Evolutionary conservation across 495 filamentous ascomycete species (phyloP).

Genomic region (Elaphomyces granulatus): DNA sequence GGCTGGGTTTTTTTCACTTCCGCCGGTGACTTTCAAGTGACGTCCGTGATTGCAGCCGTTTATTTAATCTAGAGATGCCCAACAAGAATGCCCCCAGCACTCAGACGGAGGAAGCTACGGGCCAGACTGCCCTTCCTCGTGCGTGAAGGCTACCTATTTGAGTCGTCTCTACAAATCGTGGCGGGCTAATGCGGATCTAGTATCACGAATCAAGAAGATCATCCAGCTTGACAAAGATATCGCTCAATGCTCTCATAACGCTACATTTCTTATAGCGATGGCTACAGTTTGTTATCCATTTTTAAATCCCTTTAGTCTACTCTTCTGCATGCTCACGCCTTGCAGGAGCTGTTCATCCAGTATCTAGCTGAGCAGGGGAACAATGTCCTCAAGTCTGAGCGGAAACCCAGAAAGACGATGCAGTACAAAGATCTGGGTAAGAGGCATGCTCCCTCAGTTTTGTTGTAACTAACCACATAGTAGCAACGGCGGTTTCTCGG

Average conservation of each 20-base stretch:
- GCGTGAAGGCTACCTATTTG: constrained; percentile 20
- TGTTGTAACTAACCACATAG: constrained; percentile 1
- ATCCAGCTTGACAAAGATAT: constrained; percentile 80
- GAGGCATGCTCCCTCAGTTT: constrained; percentile 2
- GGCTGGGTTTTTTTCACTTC: no score
- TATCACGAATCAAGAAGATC: constrained; percentile 88
- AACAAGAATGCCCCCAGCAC: not conserved
- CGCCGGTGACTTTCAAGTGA: no score
- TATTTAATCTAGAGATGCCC: not conserved
- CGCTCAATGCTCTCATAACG: constrained; percentile 71
- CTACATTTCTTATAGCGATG: constrained; percentile 85
- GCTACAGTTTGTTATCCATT: constrained; percentile 48
- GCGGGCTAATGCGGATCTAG: constrained; percentile 25
- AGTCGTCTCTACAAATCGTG: no score
- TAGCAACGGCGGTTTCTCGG: constrained; percentile 74
- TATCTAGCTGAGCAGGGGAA: constrained; percentile 74
- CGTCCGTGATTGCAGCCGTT: no score
- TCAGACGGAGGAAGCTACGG: constrained; percentile 67
- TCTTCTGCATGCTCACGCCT: constrained; percentile 5
- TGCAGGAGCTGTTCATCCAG: constrained; percentile 89
- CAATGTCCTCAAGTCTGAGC: constrained; percentile 76
- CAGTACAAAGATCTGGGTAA: constrained; percentile 89
- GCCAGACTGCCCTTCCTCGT: constrained; percentile 76
- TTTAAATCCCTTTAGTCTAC: not conserved
- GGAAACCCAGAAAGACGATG: constrained; percentile 82